Percentiles rank a stretch among this genome's conserved stretches.
phyloP scores from a whole-genome alignment of 331 rosid genomes.

The Malus hybrid region DNA sequence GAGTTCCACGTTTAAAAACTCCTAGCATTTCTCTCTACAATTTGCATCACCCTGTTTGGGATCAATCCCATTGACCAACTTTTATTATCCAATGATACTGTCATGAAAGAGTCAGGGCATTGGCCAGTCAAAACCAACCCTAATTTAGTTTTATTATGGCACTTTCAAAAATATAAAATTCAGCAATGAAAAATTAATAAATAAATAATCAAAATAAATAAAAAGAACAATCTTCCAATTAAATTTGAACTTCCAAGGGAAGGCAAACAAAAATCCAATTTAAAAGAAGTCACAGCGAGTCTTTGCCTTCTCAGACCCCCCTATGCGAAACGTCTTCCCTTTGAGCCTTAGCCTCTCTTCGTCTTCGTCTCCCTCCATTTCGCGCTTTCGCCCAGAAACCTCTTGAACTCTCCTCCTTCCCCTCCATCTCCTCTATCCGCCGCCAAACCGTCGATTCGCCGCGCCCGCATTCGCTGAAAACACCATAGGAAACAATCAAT shows the following conservation, averaged over 20 bases:
- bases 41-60: not conserved
- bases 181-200: no score
- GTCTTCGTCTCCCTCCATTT: not conserved
- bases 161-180: no score
- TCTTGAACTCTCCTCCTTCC: no score
- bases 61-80: not conserved
- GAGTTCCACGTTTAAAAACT: no score
- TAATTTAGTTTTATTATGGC: not conserved
- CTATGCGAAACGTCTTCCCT: not conserved
- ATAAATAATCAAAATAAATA: not conserved
- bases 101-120: not conserved
- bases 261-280: not conserved
- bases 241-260: not conserved
- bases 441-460: not conserved
- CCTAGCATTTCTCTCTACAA: no score
- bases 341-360: not conserved
- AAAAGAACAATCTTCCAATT: not conserved
- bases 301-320: not conserved
- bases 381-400: not conserved
- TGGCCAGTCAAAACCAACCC: not conserved
- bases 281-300: not conserved
- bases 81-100: not conserved
- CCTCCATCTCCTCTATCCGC: not conserved
- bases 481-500: not conserved
- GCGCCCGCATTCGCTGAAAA: not conserved